phyloP scores from a whole-genome alignment of 2,329 filamentous ascomycete genomes.

The Scedosporium boydii region DNA sequence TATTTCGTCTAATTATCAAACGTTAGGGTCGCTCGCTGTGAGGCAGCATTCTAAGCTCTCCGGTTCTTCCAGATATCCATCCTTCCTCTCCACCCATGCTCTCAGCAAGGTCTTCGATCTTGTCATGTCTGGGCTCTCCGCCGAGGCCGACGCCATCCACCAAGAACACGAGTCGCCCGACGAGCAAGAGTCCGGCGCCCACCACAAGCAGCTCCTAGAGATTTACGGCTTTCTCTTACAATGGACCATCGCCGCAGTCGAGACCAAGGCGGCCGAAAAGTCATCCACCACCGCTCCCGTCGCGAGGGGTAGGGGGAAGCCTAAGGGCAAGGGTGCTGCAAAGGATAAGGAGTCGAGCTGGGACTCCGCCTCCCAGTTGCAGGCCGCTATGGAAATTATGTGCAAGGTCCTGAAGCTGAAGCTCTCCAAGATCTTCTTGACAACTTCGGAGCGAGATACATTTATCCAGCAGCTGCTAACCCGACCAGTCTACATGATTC shows the following conservation, averaged over 20 bases:
- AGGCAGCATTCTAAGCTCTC: conserved; percentile 44
- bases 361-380: conserved; percentile 84
- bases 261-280: conserved; percentile 88
- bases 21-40: background rate
- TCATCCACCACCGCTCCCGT: conserved; percentile 56
- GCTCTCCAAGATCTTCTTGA: conserved; percentile 85
- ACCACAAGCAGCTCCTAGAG: conserved; percentile 87
- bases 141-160: conserved; percentile 77
- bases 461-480: conserved; percentile 81
- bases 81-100: conserved; percentile 67
- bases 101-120: conserved; percentile 91
- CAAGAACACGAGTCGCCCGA: conserved; percentile 77
- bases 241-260: conserved; percentile 91
- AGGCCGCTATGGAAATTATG: conserved; percentile 85
- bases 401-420: conserved; percentile 92
- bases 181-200: conserved; percentile 75
- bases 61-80: conserved; percentile 64
- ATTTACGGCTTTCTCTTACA: conserved; percentile 90
- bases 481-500: conserved; percentile 81
- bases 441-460: conserved; percentile 90
- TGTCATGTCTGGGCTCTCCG: conserved; percentile 73
- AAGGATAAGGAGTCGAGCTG: conserved; percentile 62
- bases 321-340: conserved; percentile 61
- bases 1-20: conserved; percentile 6
- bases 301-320: conserved; percentile 64